Evolutionary conservation across 805 yeast genomes (phyloP).

Genomic region (Kuraishia piskuri): DNA sequence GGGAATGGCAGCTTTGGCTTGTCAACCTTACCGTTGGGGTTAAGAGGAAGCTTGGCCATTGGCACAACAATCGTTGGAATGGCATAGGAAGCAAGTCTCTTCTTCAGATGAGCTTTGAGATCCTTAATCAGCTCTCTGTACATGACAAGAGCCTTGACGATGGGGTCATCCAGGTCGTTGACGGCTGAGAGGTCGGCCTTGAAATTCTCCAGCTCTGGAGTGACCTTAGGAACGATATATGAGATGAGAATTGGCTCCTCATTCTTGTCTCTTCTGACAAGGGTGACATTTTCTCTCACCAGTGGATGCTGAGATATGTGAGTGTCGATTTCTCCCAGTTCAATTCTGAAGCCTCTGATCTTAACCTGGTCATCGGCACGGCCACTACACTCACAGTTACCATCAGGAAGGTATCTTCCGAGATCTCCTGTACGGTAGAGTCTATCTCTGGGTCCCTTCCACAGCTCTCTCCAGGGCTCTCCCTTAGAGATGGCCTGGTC

Average conservation of each 20-base stretch:
- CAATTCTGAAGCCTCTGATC: constrained; percentile 97
- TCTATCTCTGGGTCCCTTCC: constrained; percentile 95
- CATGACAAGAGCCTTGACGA: constrained; percentile 70
- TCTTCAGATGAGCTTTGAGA: constrained; percentile 74
- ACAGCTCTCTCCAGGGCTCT: constrained; percentile 65
- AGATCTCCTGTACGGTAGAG: constrained; percentile 95
- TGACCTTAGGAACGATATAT: constrained; percentile 71
- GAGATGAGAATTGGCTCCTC: constrained; percentile 90
- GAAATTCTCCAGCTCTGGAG: constrained; percentile 35
- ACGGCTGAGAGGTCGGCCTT: constrained; percentile 41
- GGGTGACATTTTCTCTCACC: constrained; percentile 87
- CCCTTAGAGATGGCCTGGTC: constrained; percentile 38
- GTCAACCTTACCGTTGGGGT: constrained; percentile 97
- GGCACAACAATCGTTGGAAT: constrained; percentile 91
- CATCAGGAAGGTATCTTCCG: constrained; percentile 94
- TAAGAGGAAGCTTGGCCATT: constrained; percentile 75
- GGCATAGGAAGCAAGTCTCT: constrained; percentile 86
- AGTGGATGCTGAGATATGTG: constrained; percentile 89
- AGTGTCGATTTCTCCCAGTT: constrained; percentile 96
- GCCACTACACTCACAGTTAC: constrained; percentile 96
- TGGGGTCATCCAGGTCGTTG: constrained; percentile 47
- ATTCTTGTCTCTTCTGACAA: constrained; percentile 85
- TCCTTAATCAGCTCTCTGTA: constrained; percentile 74
- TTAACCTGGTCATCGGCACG: constrained; percentile 99
- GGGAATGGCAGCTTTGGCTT: constrained; percentile 97